These are phyloP conservation scores for Arthrobotrys sinensis DNA, from an alignment of 2,329 filamentous ascomycete species.

Conservation along the genomic window DNA sequence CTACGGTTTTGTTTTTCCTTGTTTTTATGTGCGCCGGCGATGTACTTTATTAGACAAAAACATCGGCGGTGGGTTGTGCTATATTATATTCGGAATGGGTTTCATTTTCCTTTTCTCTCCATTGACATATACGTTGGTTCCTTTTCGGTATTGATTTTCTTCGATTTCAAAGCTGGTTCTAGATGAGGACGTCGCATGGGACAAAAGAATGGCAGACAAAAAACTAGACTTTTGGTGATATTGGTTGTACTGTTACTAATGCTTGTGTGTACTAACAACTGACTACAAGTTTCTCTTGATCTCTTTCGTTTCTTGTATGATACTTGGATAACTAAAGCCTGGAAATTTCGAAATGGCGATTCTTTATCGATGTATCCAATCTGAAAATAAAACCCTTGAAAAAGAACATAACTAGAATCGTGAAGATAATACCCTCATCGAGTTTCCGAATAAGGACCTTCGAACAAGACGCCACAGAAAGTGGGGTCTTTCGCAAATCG, in stretches of 20 bases:
- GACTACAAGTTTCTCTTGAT: too few species aligned
- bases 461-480: not conserved
- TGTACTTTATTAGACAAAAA: conserved; percentile 23
- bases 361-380: too few species aligned
- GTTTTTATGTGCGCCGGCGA: conserved; percentile 2
- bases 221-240: too few species aligned
- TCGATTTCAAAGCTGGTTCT: not conserved
- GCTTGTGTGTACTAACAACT: too few species aligned
- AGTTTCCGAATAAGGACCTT: not conserved
- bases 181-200: too few species aligned
- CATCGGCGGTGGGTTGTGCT: not conserved
- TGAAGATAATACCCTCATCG: not conserved
- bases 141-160: not conserved
- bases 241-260: too few species aligned
- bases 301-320: too few species aligned
- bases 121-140: too few species aligned
- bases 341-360: too few species aligned
- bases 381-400: not conserved
- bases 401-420: not conserved
- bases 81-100: conserved; percentile 1
- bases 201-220: too few species aligned
- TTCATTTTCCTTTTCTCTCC: not conserved
- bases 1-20: not conserved
- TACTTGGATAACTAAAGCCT: too few species aligned
- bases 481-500: not conserved